These are phyloP conservation scores for Cordyceps javanica DNA, from an alignment of 2,329 filamentous ascomycete genomes.

Conservation along the genomic window DNA sequence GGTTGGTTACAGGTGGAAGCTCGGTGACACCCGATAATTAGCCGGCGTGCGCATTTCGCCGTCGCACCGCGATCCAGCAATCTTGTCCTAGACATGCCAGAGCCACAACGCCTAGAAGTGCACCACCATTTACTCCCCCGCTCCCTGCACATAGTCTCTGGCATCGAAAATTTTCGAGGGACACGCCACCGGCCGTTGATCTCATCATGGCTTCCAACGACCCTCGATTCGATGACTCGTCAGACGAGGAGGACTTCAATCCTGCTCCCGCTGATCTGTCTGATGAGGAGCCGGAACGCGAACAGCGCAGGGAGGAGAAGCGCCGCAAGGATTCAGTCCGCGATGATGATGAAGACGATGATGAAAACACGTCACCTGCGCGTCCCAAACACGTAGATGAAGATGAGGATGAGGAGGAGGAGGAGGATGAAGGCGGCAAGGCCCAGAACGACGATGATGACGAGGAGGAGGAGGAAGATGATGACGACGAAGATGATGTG, in stretches of 20 bases:
- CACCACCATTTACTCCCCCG: neutral
- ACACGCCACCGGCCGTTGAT: neutral
- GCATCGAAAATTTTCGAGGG: constrained; percentile 7
- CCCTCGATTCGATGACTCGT: constrained; percentile 53
- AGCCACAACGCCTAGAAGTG: constrained; percentile 6
- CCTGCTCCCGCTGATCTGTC: constrained; percentile 68
- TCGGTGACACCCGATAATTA: constrained; percentile 15
- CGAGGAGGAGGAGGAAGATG: constrained; percentile 37
- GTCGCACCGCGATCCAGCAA: neutral
- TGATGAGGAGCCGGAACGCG: constrained; percentile 47
- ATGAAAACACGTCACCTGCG: constrained; percentile 27
- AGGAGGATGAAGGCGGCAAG: constrained; percentile 29
- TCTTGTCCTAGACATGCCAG: constrained; percentile 12
- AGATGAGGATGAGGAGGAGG: constrained; percentile 39
- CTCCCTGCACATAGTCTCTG: constrained; percentile 10
- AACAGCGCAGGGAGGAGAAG: constrained; percentile 38
- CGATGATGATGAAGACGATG: constrained; percentile 27
- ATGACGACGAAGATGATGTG: constrained; percentile 61
- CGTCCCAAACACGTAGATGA: constrained; percentile 21
- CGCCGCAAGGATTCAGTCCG: neutral
- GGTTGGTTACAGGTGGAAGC: neutral
- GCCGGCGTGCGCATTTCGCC: constrained; percentile 14
- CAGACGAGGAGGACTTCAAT: constrained; percentile 87
- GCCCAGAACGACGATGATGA: constrained; percentile 31
- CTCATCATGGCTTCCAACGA: constrained; percentile 43